phyloP scores from a whole-genome alignment of 2,329 filamentous ascomycete genomes.

The Pseudogymnoascus verrucosus region DNA sequence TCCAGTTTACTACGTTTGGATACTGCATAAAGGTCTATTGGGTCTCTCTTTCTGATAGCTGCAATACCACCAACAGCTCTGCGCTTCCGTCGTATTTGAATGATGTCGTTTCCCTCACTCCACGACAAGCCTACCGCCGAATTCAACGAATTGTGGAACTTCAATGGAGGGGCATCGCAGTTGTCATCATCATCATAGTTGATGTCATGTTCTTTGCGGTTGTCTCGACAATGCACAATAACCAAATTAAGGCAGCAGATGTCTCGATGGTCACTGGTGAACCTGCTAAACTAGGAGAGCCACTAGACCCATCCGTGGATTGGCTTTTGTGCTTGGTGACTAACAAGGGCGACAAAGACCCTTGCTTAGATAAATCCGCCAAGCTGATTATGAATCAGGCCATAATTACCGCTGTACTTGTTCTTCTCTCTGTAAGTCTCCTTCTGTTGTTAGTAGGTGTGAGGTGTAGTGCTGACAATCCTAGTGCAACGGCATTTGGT shows the following conservation, averaged over 20 bases:
- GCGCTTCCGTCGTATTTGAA: slow-evolving; percentile 66
- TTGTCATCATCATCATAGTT: slow-evolving; percentile 80
- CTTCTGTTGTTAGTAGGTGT: slow-evolving; percentile 11
- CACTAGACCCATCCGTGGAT: slow-evolving; percentile 26
- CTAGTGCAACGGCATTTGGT: slow-evolving; percentile 77
- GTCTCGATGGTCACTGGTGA: too few relatives aligned
- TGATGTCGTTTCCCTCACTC: slow-evolving; percentile 66
- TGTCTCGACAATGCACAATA: slow-evolving; percentile 73
- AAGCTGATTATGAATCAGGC: slow-evolving; percentile 63
- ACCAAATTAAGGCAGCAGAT: slow-evolving; percentile 51
- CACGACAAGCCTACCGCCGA: slow-evolving; percentile 79
- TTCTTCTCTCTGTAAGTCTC: slow-evolving; percentile 66
- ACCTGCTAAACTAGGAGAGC: too few relatives aligned
- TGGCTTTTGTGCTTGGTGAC: slow-evolving; percentile 68
- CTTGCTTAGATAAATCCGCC: slow-evolving; percentile 55
- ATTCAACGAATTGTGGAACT: slow-evolving; percentile 79
- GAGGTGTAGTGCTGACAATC: slow-evolving; percentile 20
- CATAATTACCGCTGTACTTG: slow-evolving; percentile 71
- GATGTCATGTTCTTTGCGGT: slow-evolving; percentile 93
- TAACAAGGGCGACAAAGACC: slow-evolving; percentile 50
- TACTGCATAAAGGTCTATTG: slow-evolving; percentile 97
- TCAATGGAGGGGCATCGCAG: slow-evolving; percentile 88
- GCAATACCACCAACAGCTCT: slow-evolving; percentile 62
- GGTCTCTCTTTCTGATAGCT: slow-evolving; percentile 68
- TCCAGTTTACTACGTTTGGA: slow-evolving; percentile 76